Evolutionary conservation across 805 yeast genomes (phyloP).

Genomic region (Wickerhamiella lipophila): DNA sequence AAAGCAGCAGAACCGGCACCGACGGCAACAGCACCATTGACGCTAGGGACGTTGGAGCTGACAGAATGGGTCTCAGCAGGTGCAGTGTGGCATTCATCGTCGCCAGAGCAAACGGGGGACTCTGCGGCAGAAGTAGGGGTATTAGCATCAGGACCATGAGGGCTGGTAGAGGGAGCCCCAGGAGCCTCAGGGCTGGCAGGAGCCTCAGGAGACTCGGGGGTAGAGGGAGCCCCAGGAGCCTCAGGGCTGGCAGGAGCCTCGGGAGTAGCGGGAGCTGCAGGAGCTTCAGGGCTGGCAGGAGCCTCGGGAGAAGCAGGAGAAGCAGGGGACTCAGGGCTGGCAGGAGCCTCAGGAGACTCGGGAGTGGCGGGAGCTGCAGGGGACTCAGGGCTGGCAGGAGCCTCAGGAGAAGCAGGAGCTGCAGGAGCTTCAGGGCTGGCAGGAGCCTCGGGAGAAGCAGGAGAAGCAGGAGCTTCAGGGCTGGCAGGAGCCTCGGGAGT

Average conservation of each 20-base stretch:
- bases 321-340: conserved; percentile 1
- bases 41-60: background rate
- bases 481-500: background rate
- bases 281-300: background rate
- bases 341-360: background rate
- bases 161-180: background rate
- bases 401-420: conserved; percentile 1
- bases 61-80: background rate
- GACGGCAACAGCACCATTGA: conserved; percentile 6
- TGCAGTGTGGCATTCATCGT: background rate
- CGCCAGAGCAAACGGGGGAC: background rate
- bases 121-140: conserved; percentile 11
- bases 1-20: conserved; percentile 4
- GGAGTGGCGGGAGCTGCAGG: background rate
- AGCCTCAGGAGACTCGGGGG: background rate
- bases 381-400: background rate
- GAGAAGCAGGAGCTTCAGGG: background rate
- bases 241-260: background rate
- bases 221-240: background rate
- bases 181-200: background rate
- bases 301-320: background rate
- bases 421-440: background rate
- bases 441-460: background rate
- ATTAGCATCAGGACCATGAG: too few relatives aligned
- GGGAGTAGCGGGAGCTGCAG: background rate